Evolutionary conservation across 2,329 filamentous ascomycete genomes (phyloP).

Genomic region (Neopestalotiopsis sp.): DNA sequence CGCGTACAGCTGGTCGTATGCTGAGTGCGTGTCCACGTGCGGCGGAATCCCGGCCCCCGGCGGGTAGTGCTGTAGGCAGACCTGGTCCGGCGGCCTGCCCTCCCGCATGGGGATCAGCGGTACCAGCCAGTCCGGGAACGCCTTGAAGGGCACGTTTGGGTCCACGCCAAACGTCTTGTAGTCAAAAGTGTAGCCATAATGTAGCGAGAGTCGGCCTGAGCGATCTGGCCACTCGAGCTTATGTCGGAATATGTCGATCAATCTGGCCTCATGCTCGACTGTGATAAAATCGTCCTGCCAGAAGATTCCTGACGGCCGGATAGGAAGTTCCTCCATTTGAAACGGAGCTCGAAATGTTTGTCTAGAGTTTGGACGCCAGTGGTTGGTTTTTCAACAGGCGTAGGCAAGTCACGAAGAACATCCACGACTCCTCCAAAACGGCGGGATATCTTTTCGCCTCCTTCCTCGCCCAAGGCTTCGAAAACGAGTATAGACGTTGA

Average conservation of each 20-base stretch:
- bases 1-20: slow-evolving; percentile 40
- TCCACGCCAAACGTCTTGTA: slow-evolving; percentile 65
- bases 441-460: background rate
- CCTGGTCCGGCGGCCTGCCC: slow-evolving; percentile 56
- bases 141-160: slow-evolving; percentile 51
- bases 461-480: background rate
- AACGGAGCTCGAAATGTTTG: background rate
- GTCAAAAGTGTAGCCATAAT: slow-evolving; percentile 63
- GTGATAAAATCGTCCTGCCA: slow-evolving; percentile 55
- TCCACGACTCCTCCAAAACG: background rate
- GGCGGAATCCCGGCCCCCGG: slow-evolving; percentile 66
- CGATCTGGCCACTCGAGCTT: slow-evolving; percentile 54
- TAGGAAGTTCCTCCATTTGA: slow-evolving; percentile 31
- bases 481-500: background rate
- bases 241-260: slow-evolving; percentile 50
- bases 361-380: too few species aligned
- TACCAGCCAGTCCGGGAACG: slow-evolving; percentile 57
- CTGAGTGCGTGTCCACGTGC: slow-evolving; percentile 63
- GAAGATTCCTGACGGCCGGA: slow-evolving; percentile 43
- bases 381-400: too few species aligned
- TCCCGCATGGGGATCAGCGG: slow-evolving; percentile 53
- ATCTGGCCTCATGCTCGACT: slow-evolving; percentile 47
- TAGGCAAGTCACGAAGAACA: background rate
- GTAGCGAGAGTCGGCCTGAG: slow-evolving; percentile 53
- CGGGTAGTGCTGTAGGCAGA: slow-evolving; percentile 60